These are phyloP conservation scores for Mortierella claussenii DNA, from an alignment of 192 early-diverging fungal species.

Conservation along the genomic window DNA sequence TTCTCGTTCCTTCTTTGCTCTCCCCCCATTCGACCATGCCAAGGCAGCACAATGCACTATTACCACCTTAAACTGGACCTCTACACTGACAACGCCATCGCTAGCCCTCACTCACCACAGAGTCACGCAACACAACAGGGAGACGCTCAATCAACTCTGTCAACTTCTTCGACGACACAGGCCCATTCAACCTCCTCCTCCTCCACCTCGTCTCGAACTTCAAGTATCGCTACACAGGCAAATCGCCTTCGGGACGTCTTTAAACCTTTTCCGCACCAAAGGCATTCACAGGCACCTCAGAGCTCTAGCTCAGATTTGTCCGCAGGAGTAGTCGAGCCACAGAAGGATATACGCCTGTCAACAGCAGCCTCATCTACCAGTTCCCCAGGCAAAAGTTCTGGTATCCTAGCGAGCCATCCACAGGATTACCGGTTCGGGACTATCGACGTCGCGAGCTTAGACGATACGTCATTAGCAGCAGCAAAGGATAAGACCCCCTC, in stretches of 20 bases:
- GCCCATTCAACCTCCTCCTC: background rate
- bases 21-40: slow-evolving; percentile 23
- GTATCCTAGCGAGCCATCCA: background rate
- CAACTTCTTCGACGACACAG: background rate
- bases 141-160: slow-evolving; percentile 4
- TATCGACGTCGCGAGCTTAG: slow-evolving; percentile 19
- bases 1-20: background rate
- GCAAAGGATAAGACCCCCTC: background rate
- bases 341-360: background rate
- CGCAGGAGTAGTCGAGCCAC: background rate
- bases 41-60: slow-evolving; percentile 45
- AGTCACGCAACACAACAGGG: too few species aligned
- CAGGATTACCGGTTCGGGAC: slow-evolving; percentile 36
- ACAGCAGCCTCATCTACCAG: background rate
- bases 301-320: background rate
- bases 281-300: background rate
- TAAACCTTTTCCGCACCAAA: slow-evolving; percentile 28
- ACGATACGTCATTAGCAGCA: background rate
- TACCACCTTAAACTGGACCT: slow-evolving; percentile 57
- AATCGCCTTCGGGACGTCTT: slow-evolving; percentile 16
- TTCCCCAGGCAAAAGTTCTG: background rate
- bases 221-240: background rate
- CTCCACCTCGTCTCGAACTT: too few species aligned
- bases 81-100: slow-evolving; percentile 24
- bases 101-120: too few species aligned